phyloP scores from a whole-genome alignment of 441 rosid species.

The Metrosideros polymorpha region DNA sequence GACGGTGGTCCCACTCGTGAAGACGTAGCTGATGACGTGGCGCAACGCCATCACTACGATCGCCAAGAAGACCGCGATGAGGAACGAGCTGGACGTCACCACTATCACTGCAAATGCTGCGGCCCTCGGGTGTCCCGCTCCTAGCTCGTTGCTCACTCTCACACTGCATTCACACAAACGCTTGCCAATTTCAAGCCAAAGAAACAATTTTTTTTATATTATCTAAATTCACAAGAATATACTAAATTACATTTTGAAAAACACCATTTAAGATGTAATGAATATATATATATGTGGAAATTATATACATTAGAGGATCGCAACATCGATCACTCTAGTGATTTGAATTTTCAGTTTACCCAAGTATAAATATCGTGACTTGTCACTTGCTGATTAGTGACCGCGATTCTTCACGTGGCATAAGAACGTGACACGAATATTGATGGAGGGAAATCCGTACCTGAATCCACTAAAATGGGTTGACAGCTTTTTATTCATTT shows the following conservation, averaged over 20 bases:
- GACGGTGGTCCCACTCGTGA: slow-evolving; percentile 27
- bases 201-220: too few relatives aligned
- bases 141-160: slow-evolving; percentile 45
- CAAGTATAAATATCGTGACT: not conserved
- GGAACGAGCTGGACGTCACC: slow-evolving; percentile 20
- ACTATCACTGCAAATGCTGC: slow-evolving; percentile 23
- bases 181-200: not conserved
- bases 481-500: not conserved
- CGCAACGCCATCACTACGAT: slow-evolving; percentile 13
- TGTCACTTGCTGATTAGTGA: not conserved
- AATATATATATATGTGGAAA: too few relatives aligned
- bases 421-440: not conserved
- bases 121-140: slow-evolving; percentile 40
- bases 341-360: not conserved
- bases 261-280: not conserved
- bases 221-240: not conserved
- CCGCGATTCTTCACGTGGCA: not conserved
- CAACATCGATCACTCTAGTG: not conserved
- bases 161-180: slow-evolving; percentile 14
- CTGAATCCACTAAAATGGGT: not conserved
- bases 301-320: not conserved
- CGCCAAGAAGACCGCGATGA: slow-evolving; percentile 13
- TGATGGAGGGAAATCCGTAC: not conserved
- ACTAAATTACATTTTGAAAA: not conserved
- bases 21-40: slow-evolving; percentile 32